Evolutionary conservation across 768 basidiomycete genomes (phyloP).

Genomic region (Pholiota molesta): DNA sequence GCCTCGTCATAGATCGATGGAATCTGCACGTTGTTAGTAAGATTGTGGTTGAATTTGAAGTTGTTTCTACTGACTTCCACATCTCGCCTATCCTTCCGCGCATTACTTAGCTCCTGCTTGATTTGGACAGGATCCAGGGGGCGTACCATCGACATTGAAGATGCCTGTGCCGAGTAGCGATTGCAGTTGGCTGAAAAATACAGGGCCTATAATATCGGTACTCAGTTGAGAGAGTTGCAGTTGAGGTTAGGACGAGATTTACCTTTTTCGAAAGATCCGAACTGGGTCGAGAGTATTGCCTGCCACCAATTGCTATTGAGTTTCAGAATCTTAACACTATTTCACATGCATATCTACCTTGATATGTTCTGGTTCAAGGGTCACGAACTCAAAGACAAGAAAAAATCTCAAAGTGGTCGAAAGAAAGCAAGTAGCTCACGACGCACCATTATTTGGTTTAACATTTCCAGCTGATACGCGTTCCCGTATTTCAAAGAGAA

Average conservation of each 20-base stretch:
- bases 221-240: neutral
- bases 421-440: neutral
- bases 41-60: neutral
- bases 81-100: slow-evolving; percentile 49
- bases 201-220: slow-evolving; percentile 21
- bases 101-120: slow-evolving; percentile 11
- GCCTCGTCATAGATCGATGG: slow-evolving; percentile 67
- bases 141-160: slow-evolving; percentile 60
- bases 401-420: neutral
- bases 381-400: slow-evolving; percentile 35
- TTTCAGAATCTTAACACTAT: no score
- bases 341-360: slow-evolving; percentile 31
- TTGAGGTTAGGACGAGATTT: slow-evolving; percentile 1
- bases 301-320: slow-evolving; percentile 4
- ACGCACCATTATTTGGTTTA: slow-evolving; percentile 34
- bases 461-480: slow-evolving; percentile 30
- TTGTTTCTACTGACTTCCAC: slow-evolving; percentile 63
- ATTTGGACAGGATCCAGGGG: slow-evolving; percentile 2
- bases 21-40: slow-evolving; percentile 34
- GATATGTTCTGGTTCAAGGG: slow-evolving; percentile 48
- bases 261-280: slow-evolving; percentile 51
- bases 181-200: slow-evolving; percentile 27
- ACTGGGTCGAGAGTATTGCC: slow-evolving; percentile 53
- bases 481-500: slow-evolving; percentile 34
- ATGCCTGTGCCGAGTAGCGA: slow-evolving; percentile 57